phyloP scores from a whole-genome alignment of 2,329 filamentous ascomycete genomes.

The Ceratocystis colombiana region DNA sequence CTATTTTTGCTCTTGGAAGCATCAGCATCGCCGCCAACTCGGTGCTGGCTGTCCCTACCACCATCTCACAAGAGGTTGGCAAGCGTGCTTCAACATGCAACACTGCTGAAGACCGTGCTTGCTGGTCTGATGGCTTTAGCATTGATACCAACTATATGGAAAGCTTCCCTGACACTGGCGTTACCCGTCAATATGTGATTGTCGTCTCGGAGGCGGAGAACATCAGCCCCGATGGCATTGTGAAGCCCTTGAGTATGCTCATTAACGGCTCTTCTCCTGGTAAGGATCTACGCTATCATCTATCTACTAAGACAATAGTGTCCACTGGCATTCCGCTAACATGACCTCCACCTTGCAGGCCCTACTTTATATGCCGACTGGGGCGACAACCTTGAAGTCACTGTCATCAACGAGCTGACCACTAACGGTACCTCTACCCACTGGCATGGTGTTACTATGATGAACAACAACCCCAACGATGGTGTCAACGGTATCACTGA shows the following conservation, averaged over 20 bases:
- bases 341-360: slow-evolving; percentile 8
- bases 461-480: slow-evolving; percentile 38
- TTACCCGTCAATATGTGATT: slow-evolving; percentile 27
- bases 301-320: not conserved
- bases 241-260: slow-evolving; percentile 28
- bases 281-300: slow-evolving; percentile 15
- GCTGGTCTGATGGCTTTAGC: slow-evolving; percentile 30
- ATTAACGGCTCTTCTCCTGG: slow-evolving; percentile 28
- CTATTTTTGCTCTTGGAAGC: slow-evolving; percentile 17
- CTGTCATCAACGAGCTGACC: slow-evolving; percentile 55
- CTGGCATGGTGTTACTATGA: slow-evolving; percentile 42
- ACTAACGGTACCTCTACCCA: slow-evolving; percentile 39
- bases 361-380: slow-evolving; percentile 33
- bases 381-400: slow-evolving; percentile 46
- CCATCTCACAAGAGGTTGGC: slow-evolving; percentile 28
- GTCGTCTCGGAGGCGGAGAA: slow-evolving; percentile 26
- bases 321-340: slow-evolving; percentile 13
- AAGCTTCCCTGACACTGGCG: slow-evolving; percentile 31
- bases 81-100: slow-evolving; percentile 27
- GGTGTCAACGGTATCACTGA: slow-evolving; percentile 39
- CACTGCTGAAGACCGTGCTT: slow-evolving; percentile 28
- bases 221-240: slow-evolving; percentile 26
- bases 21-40: slow-evolving; percentile 20
- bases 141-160: slow-evolving; percentile 31
- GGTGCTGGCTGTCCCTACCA: slow-evolving; percentile 21